Evolutionary conservation across 495 filamentous ascomycete genomes (phyloP).

Genomic region (Mytilinidion resinicola): DNA sequence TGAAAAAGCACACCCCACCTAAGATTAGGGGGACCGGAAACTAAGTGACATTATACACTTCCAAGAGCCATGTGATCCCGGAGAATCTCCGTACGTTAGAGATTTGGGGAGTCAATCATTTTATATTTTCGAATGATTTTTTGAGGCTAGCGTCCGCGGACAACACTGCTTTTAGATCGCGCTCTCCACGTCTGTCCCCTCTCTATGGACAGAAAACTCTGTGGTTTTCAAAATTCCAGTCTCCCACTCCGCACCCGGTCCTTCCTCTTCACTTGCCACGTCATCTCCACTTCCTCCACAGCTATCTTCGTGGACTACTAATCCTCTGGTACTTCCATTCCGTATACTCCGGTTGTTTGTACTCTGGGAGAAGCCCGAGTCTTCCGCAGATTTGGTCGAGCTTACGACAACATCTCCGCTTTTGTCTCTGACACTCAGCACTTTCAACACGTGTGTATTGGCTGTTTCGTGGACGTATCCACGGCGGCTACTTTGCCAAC

Average conservation of each 20-base stretch:
- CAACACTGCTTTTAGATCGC: neutral
- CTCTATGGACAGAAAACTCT: neutral
- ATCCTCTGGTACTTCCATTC: neutral
- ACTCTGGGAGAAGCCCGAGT: neutral
- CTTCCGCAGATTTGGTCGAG: neutral
- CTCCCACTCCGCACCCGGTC: neutral
- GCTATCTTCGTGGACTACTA: neutral
- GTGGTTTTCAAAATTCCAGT: neutral
- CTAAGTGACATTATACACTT: too few relatives aligned
- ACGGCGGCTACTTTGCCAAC: neutral
- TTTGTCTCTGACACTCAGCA: neutral
- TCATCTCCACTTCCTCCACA: neutral
- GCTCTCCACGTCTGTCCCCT: neutral
- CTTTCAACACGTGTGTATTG: neutral
- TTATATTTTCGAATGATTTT: too few relatives aligned
- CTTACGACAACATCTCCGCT: neutral
- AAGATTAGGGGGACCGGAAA: too few relatives aligned
- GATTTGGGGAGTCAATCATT: too few relatives aligned
- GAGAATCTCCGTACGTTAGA: too few relatives aligned
- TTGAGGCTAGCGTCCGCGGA: too few relatives aligned
- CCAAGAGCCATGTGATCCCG: too few relatives aligned
- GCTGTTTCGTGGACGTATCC: neutral
- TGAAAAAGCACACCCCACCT: too few relatives aligned
- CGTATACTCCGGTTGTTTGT: neutral
- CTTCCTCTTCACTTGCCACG: neutral